These are phyloP conservation scores for Clathrospora elynae DNA, from an alignment of 2,329 filamentous ascomycete genomes.

Conservation along the genomic window DNA sequence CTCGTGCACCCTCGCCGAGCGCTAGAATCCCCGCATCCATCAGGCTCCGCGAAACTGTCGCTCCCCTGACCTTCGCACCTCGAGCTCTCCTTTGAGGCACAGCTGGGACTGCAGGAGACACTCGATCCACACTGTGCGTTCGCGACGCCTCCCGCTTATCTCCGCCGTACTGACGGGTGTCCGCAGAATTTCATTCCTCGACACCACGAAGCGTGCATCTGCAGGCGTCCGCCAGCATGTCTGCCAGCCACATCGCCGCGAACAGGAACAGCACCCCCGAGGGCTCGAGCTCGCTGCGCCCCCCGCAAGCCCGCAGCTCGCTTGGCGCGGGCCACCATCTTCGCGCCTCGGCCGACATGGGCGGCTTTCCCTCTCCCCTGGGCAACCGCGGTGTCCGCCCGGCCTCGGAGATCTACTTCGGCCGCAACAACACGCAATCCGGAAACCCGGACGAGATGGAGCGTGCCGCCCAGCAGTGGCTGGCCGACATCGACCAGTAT, in stretches of 20 bases:
- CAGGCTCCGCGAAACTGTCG: constrained; percentile 17
- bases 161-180: constrained; percentile 4
- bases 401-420: constrained; percentile 90
- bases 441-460: constrained; percentile 83
- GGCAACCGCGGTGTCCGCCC: constrained; percentile 83
- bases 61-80: constrained; percentile 26
- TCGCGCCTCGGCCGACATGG: constrained; percentile 95
- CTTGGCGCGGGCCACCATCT: constrained; percentile 82
- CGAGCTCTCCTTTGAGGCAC: constrained; percentile 39
- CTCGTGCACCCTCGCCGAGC: constrained; percentile 14
- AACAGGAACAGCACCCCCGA: constrained; percentile 99
- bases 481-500: constrained; percentile 97
- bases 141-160: not conserved
- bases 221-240: constrained; percentile 48
- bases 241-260: constrained; percentile 55
- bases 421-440: constrained; percentile 70
- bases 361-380: constrained; percentile 73
- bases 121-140: constrained; percentile 19
- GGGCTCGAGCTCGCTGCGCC: constrained; percentile 80
- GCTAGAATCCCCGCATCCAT: constrained; percentile 19
- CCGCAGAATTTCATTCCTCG: constrained; percentile 11
- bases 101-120: constrained; percentile 40
- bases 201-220: not conserved
- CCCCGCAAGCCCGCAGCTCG: constrained; percentile 75
- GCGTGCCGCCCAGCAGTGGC: constrained; percentile 96